These are phyloP conservation scores for Coniosporium tulheliwenetii DNA, from an alignment of 2,329 filamentous ascomycete genomes.

Conservation along the genomic window DNA sequence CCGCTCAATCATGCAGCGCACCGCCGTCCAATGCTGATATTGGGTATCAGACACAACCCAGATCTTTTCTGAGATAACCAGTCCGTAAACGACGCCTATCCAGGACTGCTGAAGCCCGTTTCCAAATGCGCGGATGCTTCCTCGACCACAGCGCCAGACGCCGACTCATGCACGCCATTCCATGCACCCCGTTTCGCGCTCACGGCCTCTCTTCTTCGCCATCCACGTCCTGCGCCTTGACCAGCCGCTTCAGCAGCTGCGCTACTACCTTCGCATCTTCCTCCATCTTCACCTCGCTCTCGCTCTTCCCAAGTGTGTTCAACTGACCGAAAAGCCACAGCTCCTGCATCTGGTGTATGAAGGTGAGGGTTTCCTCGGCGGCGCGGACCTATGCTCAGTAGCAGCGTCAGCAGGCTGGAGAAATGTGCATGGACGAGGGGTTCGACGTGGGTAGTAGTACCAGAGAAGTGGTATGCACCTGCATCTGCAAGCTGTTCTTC, in stretches of 20 bases:
- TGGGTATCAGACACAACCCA: too few species aligned
- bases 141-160: too few species aligned
- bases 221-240: not conserved
- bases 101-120: too few species aligned
- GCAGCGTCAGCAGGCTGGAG: conserved; percentile 1
- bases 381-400: conserved; percentile 34
- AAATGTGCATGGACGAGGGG: not conserved
- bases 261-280: conserved; percentile 30
- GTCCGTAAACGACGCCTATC: too few species aligned
- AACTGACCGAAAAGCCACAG: conserved; percentile 52
- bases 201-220: too few species aligned
- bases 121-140: not conserved
- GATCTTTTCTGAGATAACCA: too few species aligned
- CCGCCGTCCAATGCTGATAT: too few species aligned
- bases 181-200: too few species aligned
- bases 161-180: too few species aligned
- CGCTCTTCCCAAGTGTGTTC: conserved; percentile 34
- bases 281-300: conserved; percentile 26
- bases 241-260: conserved; percentile 20
- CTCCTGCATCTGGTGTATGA: conserved; percentile 49
- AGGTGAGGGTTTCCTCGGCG: conserved; percentile 43
- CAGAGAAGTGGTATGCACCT: conserved; percentile 42
- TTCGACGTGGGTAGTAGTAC: conserved; percentile 19
- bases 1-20: too few species aligned
- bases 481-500: conserved; percentile 40